Conservation (phyloP, 108 stramenopile species). For the Skeletonema menzelii region DNA sequence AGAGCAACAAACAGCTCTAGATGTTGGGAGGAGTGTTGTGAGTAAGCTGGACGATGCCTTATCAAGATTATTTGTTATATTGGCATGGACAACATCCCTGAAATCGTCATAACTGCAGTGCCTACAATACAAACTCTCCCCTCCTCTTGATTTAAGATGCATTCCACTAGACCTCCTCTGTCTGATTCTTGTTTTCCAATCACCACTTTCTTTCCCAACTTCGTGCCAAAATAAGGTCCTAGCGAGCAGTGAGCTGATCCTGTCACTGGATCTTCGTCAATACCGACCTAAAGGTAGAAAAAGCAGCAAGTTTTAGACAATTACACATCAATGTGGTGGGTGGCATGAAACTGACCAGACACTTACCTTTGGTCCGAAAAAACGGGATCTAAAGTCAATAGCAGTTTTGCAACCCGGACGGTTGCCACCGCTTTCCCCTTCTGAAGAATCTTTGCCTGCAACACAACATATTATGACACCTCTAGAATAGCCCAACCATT, state of each 20-base stretch:
- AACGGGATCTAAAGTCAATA: conserved; percentile 87
- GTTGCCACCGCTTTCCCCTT: neutral
- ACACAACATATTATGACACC: conserved; percentile 81
- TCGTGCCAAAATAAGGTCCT: conserved; percentile 88
- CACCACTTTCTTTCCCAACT: conserved; percentile 71
- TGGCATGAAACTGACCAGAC: neutral
- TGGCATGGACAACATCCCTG: conserved; percentile 45
- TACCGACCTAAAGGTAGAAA: conserved; percentile 50
- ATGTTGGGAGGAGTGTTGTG: too few relatives aligned
- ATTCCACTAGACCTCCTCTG: conserved; percentile 85
- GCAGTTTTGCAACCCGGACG: neutral
- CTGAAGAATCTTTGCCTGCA: conserved; percentile 2
- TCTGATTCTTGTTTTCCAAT: conserved; percentile 86
- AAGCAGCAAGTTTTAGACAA: neutral
- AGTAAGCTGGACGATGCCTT: neutral
- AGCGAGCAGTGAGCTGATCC: conserved; percentile 94
- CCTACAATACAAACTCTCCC: conserved; percentile 58
- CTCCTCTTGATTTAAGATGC: conserved; percentile 56
- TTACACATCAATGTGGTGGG: neutral
- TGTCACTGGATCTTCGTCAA: conserved; percentile 97
- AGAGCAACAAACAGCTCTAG: too few relatives aligned
- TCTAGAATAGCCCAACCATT: conserved; percentile 68
- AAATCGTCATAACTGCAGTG: conserved; percentile 60
- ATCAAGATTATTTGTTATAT: neutral
- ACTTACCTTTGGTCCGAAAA: conserved; percentile 87